These are phyloP conservation scores for Pseudozyma flocculosa DNA, from an alignment of 1,284 basidiomycete genomes.

Conservation along the genomic window DNA sequence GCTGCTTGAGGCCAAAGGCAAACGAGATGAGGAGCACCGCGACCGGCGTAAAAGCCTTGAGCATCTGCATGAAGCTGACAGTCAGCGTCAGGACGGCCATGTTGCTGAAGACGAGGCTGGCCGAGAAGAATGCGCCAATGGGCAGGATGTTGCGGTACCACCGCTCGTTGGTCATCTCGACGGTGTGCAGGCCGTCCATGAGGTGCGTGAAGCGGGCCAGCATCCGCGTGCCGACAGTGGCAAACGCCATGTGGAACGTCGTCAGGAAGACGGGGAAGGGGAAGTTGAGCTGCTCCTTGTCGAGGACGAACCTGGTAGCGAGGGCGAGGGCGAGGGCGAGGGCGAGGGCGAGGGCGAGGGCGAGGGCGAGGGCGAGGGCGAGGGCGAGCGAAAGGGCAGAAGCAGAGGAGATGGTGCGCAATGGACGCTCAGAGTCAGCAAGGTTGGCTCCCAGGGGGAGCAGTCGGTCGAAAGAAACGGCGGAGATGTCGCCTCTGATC, in stretches of 20 bases:
- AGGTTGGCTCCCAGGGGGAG: no score
- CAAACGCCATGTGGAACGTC: slow-evolving; percentile 58
- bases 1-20: slow-evolving; percentile 82
- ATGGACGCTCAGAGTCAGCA: no score
- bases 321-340: slow-evolving; percentile 72
- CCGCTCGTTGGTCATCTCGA: slow-evolving; percentile 68
- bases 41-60: slow-evolving; percentile 97
- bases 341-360: slow-evolving; percentile 51
- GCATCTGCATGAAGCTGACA: slow-evolving; percentile 95
- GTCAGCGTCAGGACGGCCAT: slow-evolving; percentile 89
- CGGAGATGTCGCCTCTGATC: no score
- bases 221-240: slow-evolving; percentile 85
- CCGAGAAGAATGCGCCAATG: slow-evolving; percentile 88
- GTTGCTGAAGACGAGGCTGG: slow-evolving; percentile 86
- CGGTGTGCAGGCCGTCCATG: slow-evolving; percentile 82
- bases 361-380: no score
- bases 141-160: slow-evolving; percentile 77
- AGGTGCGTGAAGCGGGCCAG: slow-evolving; percentile 83
- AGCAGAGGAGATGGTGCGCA: no score
- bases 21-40: slow-evolving; percentile 94
- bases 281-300: slow-evolving; percentile 48
- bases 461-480: no score
- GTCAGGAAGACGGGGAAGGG: slow-evolving; percentile 59
- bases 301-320: slow-evolving; percentile 28
- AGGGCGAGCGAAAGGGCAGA: no score